These are phyloP conservation scores for Pestalotiopsis sp. DNA, from an alignment of 2,329 filamentous ascomycete species.

Conservation along the genomic window DNA sequence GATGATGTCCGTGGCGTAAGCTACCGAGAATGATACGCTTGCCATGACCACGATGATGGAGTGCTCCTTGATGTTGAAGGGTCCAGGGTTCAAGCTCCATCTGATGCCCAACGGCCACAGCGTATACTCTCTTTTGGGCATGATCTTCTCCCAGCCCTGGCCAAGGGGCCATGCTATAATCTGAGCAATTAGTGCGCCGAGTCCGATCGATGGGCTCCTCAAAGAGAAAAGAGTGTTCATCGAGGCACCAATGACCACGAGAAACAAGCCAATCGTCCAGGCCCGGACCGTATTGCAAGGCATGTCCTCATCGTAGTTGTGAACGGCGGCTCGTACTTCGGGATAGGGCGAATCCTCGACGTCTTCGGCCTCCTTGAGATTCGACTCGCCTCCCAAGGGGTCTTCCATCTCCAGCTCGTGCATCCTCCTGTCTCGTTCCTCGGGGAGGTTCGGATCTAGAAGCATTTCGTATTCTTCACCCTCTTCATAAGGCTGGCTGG, in stretches of 20 bases:
- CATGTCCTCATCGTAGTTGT: slow-evolving; percentile 66
- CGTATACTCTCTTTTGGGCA: slow-evolving; percentile 52
- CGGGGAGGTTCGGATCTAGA: slow-evolving; percentile 55
- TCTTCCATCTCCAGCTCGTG: slow-evolving; percentile 8
- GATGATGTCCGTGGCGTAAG: slow-evolving; percentile 76
- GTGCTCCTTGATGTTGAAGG: slow-evolving; percentile 74
- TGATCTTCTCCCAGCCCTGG: slow-evolving; percentile 59
- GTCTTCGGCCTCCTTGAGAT: slow-evolving; percentile 42
- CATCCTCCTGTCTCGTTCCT: slow-evolving; percentile 41
- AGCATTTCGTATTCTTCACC: slow-evolving; percentile 60
- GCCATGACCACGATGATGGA: slow-evolving; percentile 72
- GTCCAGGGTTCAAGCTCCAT: slow-evolving; percentile 67
- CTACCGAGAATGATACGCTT: slow-evolving; percentile 69
- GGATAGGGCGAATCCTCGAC: slow-evolving; percentile 66
- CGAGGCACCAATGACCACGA: slow-evolving; percentile 60
- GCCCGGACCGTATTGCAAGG: slow-evolving; percentile 69
- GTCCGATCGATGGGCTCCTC: slow-evolving; percentile 62
- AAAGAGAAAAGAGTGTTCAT: slow-evolving; percentile 68
- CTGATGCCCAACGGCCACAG: slow-evolving; percentile 51
- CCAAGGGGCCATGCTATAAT: slow-evolving; percentile 68
- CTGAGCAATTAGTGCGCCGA: slow-evolving; percentile 65
- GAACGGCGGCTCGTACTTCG: slow-evolving; percentile 66
- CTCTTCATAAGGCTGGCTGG: slow-evolving; percentile 40
- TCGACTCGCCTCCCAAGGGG: slow-evolving; percentile 28
- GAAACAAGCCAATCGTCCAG: slow-evolving; percentile 63